Base-by-base conservation (phyloP, 371 early-diverging fungal species). In the Mortierella sp. region DNA sequence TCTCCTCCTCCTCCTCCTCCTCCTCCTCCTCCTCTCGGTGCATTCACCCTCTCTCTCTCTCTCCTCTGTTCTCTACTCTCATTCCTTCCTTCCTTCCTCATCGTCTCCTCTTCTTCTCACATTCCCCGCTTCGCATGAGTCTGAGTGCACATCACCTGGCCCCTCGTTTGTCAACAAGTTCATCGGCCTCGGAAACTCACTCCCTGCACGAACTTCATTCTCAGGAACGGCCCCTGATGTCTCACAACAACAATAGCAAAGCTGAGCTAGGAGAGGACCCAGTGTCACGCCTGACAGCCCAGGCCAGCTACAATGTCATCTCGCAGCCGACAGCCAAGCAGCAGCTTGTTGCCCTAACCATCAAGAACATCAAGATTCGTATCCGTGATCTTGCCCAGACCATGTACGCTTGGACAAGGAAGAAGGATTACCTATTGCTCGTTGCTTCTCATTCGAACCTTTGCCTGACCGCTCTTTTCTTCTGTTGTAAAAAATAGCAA, bases 321-420 rank as follows among this genome's bases (percentile, higher is more conserved):
- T 79, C 86, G 9, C 73, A 75, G 16, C 88, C 82, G 3, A 78
- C 88, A 0, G 57, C 79, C 5, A 9, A 43, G n/a, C 79, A 81
- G 28, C 88, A 88, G 70, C 50, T 88, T 24, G 69, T 75, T 24
- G 88, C 88, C 9, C 81, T 88, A 4, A 61, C 71, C 55, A 74
- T 79, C 77, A 86, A 86, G 77, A 87, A 87, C 40, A 51, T 80
- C 46, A 72, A 70, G 24, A 51, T 88, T 71, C 79, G 84, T 44
- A 43, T 48, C 57, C 82, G 88, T 11, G 82, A 87, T 48, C 57
- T 76, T 14, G 80, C 83, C 14, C 81, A 87, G 79, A 87, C 87
- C n/a, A 59, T 81, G 83, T 83, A 79, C 31, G 73, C 71, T 61
- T 46, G 37, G 37, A 16, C 11, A 19, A 40, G 28, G 24, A 9